These are phyloP conservation scores for Sphenostylis stenocarpa DNA, from an alignment of 306 rosid genomes.

Conservation along the genomic window DNA sequence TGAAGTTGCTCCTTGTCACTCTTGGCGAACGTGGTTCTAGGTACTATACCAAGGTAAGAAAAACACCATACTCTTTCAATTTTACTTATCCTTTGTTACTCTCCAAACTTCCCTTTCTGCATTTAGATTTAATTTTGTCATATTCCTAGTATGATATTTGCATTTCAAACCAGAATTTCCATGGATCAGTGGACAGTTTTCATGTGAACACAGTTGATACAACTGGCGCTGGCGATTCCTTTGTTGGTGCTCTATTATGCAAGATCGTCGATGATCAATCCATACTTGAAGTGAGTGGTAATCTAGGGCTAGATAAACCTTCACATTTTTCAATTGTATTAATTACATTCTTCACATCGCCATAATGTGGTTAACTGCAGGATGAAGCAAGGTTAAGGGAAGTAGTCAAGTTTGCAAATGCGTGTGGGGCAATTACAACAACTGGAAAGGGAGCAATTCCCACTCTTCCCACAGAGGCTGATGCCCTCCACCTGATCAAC, in stretches of 20 bases:
- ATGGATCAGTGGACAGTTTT: slow-evolving; percentile 71
- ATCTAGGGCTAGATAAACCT: neutral
- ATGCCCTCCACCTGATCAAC: slow-evolving; percentile 52
- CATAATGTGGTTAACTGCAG: slow-evolving; percentile 41
- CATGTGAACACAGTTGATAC: slow-evolving; percentile 78
- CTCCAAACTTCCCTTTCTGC: neutral
- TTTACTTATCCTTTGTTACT: neutral
- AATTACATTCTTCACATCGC: too few relatives aligned
- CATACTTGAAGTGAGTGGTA: slow-evolving; percentile 61
- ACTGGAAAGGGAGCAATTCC: slow-evolving; percentile 93
- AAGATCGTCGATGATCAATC: slow-evolving; percentile 91
- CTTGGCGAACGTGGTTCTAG: slow-evolving; percentile 89
- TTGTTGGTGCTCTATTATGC: slow-evolving; percentile 73
- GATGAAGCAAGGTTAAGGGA: slow-evolving; percentile 73
- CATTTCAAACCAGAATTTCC: slow-evolving; percentile 58
- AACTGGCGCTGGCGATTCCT: slow-evolving; percentile 96
- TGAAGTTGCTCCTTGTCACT: slow-evolving; percentile 92
- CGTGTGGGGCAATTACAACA: slow-evolving; percentile 93
- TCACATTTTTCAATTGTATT: neutral
- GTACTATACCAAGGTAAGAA: slow-evolving; percentile 86
- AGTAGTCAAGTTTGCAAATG: slow-evolving; percentile 72
- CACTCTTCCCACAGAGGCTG: slow-evolving; percentile 74
- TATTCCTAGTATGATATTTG: neutral
- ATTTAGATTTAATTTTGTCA: neutral
- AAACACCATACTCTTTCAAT: neutral